Conservation (phyloP, 1,284 basidiomycete species). For the Phellopilus nigrolimitatus region DNA sequence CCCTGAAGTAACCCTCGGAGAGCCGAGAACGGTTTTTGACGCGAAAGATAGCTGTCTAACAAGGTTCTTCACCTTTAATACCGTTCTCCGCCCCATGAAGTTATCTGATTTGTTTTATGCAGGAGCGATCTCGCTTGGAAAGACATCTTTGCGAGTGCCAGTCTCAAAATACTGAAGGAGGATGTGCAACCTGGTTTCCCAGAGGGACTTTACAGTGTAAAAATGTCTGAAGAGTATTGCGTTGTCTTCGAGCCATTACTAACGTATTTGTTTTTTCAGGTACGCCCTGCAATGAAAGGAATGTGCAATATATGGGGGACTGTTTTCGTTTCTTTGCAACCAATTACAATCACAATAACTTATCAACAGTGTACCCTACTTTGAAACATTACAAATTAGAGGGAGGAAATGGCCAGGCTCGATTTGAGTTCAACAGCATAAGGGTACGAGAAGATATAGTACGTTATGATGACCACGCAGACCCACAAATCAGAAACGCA, state of each 20-base stretch:
- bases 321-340: no score
- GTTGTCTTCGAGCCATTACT: background rate
- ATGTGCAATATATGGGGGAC: no score
- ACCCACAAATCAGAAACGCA: no score
- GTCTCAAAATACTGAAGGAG: slow-evolving; percentile 62
- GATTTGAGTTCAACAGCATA: no score
- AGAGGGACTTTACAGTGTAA: slow-evolving; percentile 73
- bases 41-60: slow-evolving; percentile 86
- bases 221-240: slow-evolving; percentile 61
- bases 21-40: slow-evolving; percentile 67
- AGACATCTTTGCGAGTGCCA: slow-evolving; percentile 63
- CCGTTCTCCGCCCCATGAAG: background rate
- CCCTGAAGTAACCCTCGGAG: slow-evolving; percentile 47
- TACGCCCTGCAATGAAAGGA: slow-evolving; percentile 16
- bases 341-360: no score
- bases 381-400: no score
- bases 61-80: slow-evolving; percentile 40
- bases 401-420: no score
- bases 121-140: slow-evolving; percentile 69
- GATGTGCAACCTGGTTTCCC: slow-evolving; percentile 78
- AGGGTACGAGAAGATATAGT: no score
- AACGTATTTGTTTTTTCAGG: background rate
- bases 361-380: no score
- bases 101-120: slow-evolving; percentile 7
- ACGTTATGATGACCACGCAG: no score